These are phyloP conservation scores for Marasmius oreades DNA, from an alignment of 1,284 basidiomycete genomes.

Conservation along the genomic window DNA sequence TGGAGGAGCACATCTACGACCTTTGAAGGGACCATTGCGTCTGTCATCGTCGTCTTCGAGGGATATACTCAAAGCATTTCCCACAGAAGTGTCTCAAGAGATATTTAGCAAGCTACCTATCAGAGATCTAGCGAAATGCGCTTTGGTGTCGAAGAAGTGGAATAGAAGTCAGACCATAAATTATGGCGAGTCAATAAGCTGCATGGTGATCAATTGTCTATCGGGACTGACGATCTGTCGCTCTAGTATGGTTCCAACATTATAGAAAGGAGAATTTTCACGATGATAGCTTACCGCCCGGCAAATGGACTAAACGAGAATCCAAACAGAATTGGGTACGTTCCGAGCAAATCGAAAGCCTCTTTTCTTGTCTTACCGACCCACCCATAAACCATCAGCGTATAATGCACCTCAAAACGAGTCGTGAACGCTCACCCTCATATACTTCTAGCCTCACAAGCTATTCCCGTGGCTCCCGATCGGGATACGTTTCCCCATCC, in stretches of 20 bases:
- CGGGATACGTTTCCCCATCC: conserved; percentile 44
- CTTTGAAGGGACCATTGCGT: conserved; percentile 37
- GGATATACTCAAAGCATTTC: conserved; percentile 70
- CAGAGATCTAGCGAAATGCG: conserved; percentile 68
- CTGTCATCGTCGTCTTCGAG: conserved; percentile 28
- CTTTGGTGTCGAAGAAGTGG: conserved; percentile 84
- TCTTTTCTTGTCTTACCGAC: not conserved
- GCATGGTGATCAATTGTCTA: not conserved
- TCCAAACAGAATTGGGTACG: conserved; percentile 82
- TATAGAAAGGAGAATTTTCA: conserved; percentile 79
- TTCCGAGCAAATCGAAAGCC: conserved; percentile 4
- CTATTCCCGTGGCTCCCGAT: conserved; percentile 36
- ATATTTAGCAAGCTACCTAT: conserved; percentile 70
- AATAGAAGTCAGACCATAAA: conserved; percentile 84
- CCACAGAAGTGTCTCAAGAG: conserved; percentile 76
- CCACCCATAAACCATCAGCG: conserved; percentile 36
- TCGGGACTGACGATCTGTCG: not conserved
- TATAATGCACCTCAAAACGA: conserved; percentile 49
- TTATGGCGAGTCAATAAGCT: conserved; percentile 68
- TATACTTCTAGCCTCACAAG: conserved; percentile 22
- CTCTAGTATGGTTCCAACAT: conserved; percentile 85
- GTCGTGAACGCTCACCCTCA: conserved; percentile 41
- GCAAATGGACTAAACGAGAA: conserved; percentile 84
- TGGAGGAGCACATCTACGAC: conserved; percentile 31
- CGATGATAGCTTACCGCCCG: conserved; percentile 69